Percentiles rank a stretch among this genome's conserved stretches.
Evolutionary conservation across 208 protist genomes (phyloP).

Genomic region (Phytomonas sp.): DNA sequence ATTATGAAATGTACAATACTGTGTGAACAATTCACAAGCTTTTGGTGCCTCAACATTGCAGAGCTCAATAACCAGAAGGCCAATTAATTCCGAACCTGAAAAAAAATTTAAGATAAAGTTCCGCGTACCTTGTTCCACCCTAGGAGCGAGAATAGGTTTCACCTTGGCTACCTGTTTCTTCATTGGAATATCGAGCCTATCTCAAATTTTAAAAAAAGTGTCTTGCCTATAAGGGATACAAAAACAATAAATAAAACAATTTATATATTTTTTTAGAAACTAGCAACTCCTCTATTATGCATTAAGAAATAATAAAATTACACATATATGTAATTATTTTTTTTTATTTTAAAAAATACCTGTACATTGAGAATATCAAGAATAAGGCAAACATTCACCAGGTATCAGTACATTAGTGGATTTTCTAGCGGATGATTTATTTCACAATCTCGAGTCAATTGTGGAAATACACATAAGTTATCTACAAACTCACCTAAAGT

Average conservation of each 20-base stretch:
- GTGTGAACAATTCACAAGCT: slow-evolving; percentile 59
- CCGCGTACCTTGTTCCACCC: slow-evolving; percentile 15
- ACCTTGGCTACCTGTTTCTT: background rate
- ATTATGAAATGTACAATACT: slow-evolving; percentile 25
- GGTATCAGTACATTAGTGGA: slow-evolving; percentile 65
- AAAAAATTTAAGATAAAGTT: slow-evolving; percentile 23
- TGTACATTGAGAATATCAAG: background rate
- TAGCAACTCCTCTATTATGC: slow-evolving; percentile 6
- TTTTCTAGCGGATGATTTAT: slow-evolving; percentile 66
- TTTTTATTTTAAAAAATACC: slow-evolving; percentile 1
- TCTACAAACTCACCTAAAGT: slow-evolving; percentile 54
- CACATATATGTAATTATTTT: background rate
- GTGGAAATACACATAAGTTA: slow-evolving; percentile 42
- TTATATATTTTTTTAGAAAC: slow-evolving; percentile 5
- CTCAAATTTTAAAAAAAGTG: slow-evolving; percentile 3
- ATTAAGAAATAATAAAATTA: slow-evolving; percentile 23
- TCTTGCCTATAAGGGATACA: slow-evolving; percentile 4
- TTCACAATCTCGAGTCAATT: slow-evolving; percentile 52
- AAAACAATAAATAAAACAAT: background rate
- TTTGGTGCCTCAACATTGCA: slow-evolving; percentile 40
- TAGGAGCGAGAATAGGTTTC: slow-evolving; percentile 6
- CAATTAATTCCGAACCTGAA: slow-evolving; percentile 8
- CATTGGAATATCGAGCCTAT: background rate
- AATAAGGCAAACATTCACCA: slow-evolving; percentile 15
- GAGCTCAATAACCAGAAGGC: slow-evolving; percentile 19